Evolutionary conservation across 176 grass and related monocot species (phyloP).

Genomic region (Tuctoria greenei): DNA sequence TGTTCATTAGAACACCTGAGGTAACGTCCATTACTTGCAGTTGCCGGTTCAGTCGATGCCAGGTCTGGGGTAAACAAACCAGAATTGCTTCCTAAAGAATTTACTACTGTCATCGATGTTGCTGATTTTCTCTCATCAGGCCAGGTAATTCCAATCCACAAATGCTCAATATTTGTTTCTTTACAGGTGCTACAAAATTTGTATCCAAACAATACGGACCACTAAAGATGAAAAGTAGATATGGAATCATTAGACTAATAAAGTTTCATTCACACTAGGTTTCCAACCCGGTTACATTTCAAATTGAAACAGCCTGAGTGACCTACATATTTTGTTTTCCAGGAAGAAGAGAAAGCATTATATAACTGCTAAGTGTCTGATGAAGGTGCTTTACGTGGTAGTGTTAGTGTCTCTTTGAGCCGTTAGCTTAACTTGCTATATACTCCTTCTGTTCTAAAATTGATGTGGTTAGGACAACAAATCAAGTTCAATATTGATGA

Average conservation of each 20-base stretch:
- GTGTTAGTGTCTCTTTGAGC: not conserved
- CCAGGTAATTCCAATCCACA: constrained; percentile 48
- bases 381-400: not conserved
- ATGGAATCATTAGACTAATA: not conserved
- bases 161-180: not conserved
- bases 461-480: no score
- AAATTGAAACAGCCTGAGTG: not conserved
- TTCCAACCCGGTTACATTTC: not conserved
- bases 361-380: not conserved
- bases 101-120: constrained; percentile 86
- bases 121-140: constrained; percentile 90
- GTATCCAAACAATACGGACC: not conserved
- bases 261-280: not conserved
- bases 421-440: not conserved
- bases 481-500: no score
- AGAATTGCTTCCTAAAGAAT: constrained; percentile 88
- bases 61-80: constrained; percentile 89
- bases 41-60: constrained; percentile 55
- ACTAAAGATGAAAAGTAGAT: not conserved
- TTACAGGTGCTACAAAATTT: not conserved
- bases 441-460: no score
- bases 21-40: constrained; percentile 41
- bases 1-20: not conserved
- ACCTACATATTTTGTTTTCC: not conserved
- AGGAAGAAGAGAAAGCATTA: not conserved